Evolutionary conservation across 371 early-diverging fungal species (phyloP).

Genomic region (Zopfochytrium polystomum): DNA sequence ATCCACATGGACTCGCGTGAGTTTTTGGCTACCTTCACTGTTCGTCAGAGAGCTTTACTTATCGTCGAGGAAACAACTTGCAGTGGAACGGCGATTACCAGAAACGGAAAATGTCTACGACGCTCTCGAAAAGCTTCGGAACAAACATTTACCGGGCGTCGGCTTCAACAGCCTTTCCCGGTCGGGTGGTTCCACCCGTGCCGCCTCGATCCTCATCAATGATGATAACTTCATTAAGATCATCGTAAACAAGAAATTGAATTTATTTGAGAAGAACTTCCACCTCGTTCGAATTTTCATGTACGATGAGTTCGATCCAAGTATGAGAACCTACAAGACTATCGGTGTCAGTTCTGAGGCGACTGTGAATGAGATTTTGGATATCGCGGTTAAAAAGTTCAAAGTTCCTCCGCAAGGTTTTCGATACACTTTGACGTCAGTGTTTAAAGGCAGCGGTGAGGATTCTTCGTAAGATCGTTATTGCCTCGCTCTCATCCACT

Average conservation of each 20-base stretch:
- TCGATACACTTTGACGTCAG: no score
- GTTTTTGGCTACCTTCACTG: constrained; percentile 8
- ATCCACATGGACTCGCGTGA: constrained; percentile 47
- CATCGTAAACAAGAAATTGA: constrained; percentile 46
- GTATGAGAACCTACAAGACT: constrained; percentile 38
- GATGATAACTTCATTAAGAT: constrained; percentile 47
- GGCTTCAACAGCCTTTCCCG: constrained; percentile 16
- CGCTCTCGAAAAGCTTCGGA: constrained; percentile 36
- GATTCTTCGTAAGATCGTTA: no score
- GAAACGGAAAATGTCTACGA: constrained; percentile 33
- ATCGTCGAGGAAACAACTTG: no score
- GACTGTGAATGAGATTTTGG: constrained; percentile 28
- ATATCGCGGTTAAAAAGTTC: constrained; percentile 40
- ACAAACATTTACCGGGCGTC: constrained; percentile 42
- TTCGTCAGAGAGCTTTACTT: background rate
- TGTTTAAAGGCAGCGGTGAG: no score
- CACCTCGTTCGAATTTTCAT: constrained; percentile 38
- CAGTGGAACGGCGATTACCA: constrained; percentile 37
- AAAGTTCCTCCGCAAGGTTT: constrained; percentile 19
- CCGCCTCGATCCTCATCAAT: constrained; percentile 32
- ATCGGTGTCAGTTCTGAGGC: constrained; percentile 39
- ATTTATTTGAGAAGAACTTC: constrained; percentile 41
- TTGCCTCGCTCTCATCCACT: no score
- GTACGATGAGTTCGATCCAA: constrained; percentile 19
- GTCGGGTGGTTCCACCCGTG: constrained; percentile 2